These are phyloP conservation scores for Limtongia smithiae DNA, from an alignment of 805 yeast species.

Conservation along the genomic window DNA sequence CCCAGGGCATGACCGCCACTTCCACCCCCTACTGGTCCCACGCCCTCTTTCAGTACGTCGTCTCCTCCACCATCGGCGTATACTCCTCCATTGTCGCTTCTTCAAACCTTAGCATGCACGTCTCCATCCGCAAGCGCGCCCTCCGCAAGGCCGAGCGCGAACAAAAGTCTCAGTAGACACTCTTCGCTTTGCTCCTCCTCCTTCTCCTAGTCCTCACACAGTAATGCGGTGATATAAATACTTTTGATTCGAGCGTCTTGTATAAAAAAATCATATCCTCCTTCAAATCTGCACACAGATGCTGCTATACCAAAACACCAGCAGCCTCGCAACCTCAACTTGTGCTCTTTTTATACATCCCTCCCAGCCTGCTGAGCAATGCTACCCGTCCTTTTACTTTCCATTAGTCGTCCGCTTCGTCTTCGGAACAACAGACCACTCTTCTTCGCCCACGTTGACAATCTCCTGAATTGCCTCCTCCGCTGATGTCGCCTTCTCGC, in stretches of 20 bases:
- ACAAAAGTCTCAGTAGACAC: conserved; percentile 21
- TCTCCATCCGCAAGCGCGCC: conserved; percentile 76
- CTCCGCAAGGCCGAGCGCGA: conserved; percentile 59
- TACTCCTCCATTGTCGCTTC: conserved; percentile 65
- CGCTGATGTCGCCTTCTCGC: conserved; percentile 11
- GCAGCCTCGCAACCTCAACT: too few relatives aligned
- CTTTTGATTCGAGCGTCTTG: too few relatives aligned
- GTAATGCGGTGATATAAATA: too few relatives aligned
- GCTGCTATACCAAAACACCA: too few relatives aligned
- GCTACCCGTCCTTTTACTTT: conserved; percentile 5
- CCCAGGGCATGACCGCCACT: conserved; percentile 78
- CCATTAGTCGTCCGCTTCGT: conserved; percentile 16
- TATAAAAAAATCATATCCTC: too few relatives aligned
- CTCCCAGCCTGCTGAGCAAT: too few relatives aligned
- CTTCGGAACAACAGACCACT: conserved; percentile 29
- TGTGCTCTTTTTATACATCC: too few relatives aligned
- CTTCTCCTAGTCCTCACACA: too few relatives aligned
- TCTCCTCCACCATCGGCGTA: conserved; percentile 78
- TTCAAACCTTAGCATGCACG: conserved; percentile 73
- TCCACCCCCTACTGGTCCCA: conserved; percentile 89
- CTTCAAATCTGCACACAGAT: too few relatives aligned
- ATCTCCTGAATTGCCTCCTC: conserved; percentile 18
- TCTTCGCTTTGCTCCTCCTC: too few relatives aligned
- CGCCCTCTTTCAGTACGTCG: conserved; percentile 53
- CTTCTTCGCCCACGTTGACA: conserved; percentile 28